Base-by-base conservation (phyloP, 345 rosid genomes). In the Lepidium didymum region DNA sequence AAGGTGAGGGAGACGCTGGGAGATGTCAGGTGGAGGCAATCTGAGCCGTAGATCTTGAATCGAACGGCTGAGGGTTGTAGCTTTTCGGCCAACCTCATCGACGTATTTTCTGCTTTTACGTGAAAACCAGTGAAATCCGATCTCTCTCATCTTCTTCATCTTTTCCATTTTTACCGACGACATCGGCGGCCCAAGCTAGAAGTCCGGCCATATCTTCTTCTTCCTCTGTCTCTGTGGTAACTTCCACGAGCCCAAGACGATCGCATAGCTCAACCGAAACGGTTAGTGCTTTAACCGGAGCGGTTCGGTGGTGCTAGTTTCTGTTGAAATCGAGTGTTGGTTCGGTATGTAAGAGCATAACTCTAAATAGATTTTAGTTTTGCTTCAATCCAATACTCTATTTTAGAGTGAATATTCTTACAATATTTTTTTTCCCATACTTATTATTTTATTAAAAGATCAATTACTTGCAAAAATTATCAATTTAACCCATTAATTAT, bases 161-260 rank as follows among this genome's bases (percentile, higher is more conserved):
- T 43, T 70, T 76, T 34, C 86, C 86, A 44, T 88, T 90, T 47
- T 81, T 89, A 6, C 86, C 90, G 3, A 92, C 96, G 11, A 90
- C 96, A 49, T 92, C 96, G 29, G 98, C 98, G 34, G 98, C 98
- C 96, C 98, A 92, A 10, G 91, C 93, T 27, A 92, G 77, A 53
- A 89, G 77, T 54, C 96, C 96, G 70, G 95, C 92, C 96, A 89
- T 92, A 16, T 25, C 37, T 38, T 10, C 47, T 31, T 29, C 51
- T 49, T 57, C 64, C 47, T 13, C 1, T 59, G 41, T 29, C 29
- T 56, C 37, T 51, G 51, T 56, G 35, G 35, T 43, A 7, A 58
- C 45, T 37, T 7, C 10, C 46, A 43, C n/a, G 6, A 35, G 16
- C 10, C 10, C 46, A 43, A 18, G 8, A 35, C 38, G 71, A 21